These are phyloP conservation scores for Tricholomella constricta DNA, from an alignment of 768 basidiomycete genomes.

Conservation along the genomic window DNA sequence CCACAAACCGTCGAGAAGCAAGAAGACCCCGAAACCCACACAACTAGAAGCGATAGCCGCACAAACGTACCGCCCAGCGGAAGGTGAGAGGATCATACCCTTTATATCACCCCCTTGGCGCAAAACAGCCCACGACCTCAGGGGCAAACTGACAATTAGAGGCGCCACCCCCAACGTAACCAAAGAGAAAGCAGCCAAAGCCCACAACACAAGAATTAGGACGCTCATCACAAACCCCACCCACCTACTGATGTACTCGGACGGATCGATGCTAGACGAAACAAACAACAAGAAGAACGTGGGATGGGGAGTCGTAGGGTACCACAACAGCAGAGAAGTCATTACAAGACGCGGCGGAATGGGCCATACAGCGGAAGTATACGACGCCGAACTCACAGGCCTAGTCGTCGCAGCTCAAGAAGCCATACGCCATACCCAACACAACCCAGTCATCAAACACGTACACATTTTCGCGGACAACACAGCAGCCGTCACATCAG, in stretches of 20 bases:
- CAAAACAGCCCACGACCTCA: neutral
- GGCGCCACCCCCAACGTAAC: neutral
- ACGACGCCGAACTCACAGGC: too few relatives aligned
- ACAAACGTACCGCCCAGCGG: conserved; percentile 10
- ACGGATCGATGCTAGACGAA: too few relatives aligned
- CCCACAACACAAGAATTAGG: neutral
- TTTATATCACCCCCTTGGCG: conserved; percentile 1
- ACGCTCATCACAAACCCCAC: too few relatives aligned
- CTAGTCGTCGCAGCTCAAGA: too few relatives aligned
- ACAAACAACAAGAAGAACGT: conserved; percentile 6
- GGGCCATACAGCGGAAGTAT: too few relatives aligned
- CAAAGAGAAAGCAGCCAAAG: neutral
- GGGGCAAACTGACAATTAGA: neutral
- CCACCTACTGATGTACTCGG: conserved; percentile 1
- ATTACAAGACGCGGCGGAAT: conserved; percentile 15
- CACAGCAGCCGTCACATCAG: too few relatives aligned
- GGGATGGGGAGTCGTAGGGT: conserved; percentile 21
- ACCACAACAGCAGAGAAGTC: conserved; percentile 16
- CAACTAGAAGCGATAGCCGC: conserved; percentile 14
- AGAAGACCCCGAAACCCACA: neutral
- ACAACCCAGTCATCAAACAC: conserved; percentile 13
- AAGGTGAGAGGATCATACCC: neutral
- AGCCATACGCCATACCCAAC: conserved; percentile 7
- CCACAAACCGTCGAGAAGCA: conserved; percentile 1
- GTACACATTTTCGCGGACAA: conserved; percentile 27